phyloP scores from a whole-genome alignment of 2,329 filamentous ascomycete species.

The Escovopsis sp. region DNA sequence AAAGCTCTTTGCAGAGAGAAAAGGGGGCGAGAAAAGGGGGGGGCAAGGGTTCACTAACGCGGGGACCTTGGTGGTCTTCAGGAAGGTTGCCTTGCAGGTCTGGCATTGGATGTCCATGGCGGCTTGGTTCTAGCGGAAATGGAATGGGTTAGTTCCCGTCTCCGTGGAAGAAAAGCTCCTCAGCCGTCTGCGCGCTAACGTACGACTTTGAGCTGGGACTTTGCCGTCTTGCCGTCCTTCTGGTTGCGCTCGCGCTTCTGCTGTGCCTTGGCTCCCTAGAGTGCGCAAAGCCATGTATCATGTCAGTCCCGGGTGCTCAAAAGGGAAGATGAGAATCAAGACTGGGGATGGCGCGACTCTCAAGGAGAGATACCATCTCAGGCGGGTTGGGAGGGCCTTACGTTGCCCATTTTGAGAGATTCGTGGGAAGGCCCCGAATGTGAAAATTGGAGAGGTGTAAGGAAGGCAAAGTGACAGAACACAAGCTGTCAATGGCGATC shows the following conservation, averaged over 20 bases:
- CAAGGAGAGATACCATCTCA: background rate
- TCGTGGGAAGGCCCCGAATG: background rate
- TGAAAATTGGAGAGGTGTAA: background rate
- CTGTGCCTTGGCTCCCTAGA: conserved; percentile 48
- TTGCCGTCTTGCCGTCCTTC: conserved; percentile 43
- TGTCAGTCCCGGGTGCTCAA: conserved; percentile 8
- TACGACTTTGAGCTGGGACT: conserved; percentile 56
- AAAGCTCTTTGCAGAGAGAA: no score
- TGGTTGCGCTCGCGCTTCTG: conserved; percentile 60
- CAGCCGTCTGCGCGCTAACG: conserved; percentile 15
- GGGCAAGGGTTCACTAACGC: conserved; percentile 34
- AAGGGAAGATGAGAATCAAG: background rate
- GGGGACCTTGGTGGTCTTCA: conserved; percentile 60
- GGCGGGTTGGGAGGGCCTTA: conserved; percentile 9
- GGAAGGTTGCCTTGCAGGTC: conserved; percentile 64
- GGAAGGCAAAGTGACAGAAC: no score
- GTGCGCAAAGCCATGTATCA: background rate
- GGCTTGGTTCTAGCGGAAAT: conserved; percentile 46
- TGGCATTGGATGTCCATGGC: conserved; percentile 66
- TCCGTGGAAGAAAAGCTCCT: background rate
- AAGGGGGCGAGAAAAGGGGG: no score
- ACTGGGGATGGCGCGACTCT: background rate
- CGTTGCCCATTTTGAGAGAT: conserved; percentile 21
- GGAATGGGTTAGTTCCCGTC: background rate
- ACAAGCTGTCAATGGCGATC: no score